Evolutionary conservation across 2,329 filamentous ascomycete genomes (phyloP).

Genomic region (Chalara sp.): DNA sequence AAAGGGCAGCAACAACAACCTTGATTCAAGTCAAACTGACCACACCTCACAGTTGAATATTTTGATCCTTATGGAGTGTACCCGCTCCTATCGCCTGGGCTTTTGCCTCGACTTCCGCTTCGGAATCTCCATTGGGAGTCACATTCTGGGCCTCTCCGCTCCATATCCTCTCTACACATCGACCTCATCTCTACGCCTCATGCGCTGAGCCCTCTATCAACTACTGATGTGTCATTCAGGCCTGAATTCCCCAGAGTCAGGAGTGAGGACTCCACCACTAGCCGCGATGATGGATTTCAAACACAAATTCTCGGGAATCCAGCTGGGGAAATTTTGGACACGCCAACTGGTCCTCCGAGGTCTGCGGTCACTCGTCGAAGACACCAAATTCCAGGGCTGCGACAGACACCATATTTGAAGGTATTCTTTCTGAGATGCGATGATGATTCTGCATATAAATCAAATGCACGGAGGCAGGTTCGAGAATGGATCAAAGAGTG

Average conservation of each 20-base stretch:
- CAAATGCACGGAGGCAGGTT: slow-evolving; percentile 67
- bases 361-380: slow-evolving; percentile 51
- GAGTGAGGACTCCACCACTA: slow-evolving; percentile 28
- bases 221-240: slow-evolving; percentile 25
- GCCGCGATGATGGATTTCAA: slow-evolving; percentile 53
- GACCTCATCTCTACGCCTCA: slow-evolving; percentile 63
- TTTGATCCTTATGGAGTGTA: slow-evolving; percentile 89
- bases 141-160: slow-evolving; percentile 80
- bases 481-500: slow-evolving; percentile 87
- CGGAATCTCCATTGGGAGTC: slow-evolving; percentile 97
- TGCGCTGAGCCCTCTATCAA: slow-evolving; percentile 31
- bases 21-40: slow-evolving; percentile 7
- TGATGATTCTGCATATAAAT: slow-evolving; percentile 91
- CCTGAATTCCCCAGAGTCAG: slow-evolving; percentile 26
- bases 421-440: slow-evolving; percentile 86
- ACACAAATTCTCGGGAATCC: slow-evolving; percentile 44
- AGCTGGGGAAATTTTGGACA: slow-evolving; percentile 18
- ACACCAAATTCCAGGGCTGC: slow-evolving; percentile 91
- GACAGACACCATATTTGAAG: slow-evolving; percentile 90
- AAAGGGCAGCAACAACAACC: slow-evolving; percentile 13
- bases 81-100: slow-evolving; percentile 68
- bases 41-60: slow-evolving; percentile 68
- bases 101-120: slow-evolving; percentile 74
- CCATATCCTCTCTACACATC: slow-evolving; percentile 87
- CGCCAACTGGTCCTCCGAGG: slow-evolving; percentile 13